Evolutionary conservation across 208 protist species (phyloP).

Genomic region (Strigomonas galati): DNA sequence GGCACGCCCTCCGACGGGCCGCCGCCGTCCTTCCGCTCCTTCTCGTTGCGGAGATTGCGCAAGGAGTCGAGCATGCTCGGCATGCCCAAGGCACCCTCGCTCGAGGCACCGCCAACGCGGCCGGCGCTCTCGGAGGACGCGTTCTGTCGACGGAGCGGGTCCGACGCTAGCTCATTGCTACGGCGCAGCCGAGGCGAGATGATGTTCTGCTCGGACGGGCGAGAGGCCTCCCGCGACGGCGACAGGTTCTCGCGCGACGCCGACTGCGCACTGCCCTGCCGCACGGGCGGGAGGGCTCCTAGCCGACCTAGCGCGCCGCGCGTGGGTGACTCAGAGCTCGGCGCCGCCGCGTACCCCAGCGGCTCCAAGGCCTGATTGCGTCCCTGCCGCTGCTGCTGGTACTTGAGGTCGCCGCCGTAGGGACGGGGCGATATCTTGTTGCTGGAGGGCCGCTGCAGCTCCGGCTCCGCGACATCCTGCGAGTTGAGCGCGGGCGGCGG

Average conservation of each 20-base stretch:
- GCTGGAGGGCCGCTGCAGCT: neutral
- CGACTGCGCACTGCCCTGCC: no score
- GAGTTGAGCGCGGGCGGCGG: neutral
- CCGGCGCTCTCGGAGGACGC: neutral
- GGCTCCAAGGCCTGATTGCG: no score
- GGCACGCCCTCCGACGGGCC: constrained; percentile 12
- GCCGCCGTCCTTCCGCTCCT: neutral
- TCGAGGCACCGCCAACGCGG: neutral
- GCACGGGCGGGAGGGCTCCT: no score
- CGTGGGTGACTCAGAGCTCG: no score
- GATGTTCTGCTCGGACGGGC: neutral
- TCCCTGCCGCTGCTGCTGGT: neutral
- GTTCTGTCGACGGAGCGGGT: neutral
- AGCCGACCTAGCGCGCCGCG: no score
- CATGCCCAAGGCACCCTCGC: constrained; percentile 20
- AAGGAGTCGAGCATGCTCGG: constrained; percentile 77
- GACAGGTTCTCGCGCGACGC: neutral
- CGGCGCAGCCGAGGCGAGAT: no score
- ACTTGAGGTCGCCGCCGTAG: neutral
- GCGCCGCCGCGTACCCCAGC: no score
- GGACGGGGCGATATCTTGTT: constrained; percentile 1
- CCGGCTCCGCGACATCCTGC: neutral
- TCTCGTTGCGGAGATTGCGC: constrained; percentile 34
- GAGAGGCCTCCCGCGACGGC: neutral
- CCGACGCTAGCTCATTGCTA: neutral